These are phyloP conservation scores for Aquilaria yunnanensis DNA, from an alignment of 345 rosid species.

Conservation along the genomic window DNA sequence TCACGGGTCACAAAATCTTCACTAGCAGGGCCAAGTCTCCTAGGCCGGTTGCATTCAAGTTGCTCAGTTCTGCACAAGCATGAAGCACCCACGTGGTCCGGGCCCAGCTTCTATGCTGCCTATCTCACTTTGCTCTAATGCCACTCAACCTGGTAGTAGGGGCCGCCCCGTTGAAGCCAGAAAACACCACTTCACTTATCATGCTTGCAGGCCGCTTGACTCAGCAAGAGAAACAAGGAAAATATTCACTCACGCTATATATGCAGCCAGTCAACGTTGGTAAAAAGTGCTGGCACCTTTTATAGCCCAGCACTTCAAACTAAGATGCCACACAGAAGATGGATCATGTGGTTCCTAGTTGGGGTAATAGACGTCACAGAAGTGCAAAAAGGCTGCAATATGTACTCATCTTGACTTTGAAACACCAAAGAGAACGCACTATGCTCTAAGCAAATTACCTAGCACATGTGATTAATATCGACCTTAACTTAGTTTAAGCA, in stretches of 20 bases:
- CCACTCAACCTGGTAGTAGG: constrained; percentile 49
- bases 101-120: constrained; percentile 1
- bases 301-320: constrained; percentile 7
- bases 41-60: too few relatives aligned
- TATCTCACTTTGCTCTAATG: constrained; percentile 19
- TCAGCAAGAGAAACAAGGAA: constrained; percentile 9
- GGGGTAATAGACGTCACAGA: constrained; percentile 11
- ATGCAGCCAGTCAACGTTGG: constrained; percentile 3
- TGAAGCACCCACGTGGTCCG: constrained; percentile 28
- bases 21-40: background rate
- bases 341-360: constrained; percentile 13
- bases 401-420: too few relatives aligned
- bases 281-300: too few relatives aligned
- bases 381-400: constrained; percentile 15
- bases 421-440: constrained; percentile 18
- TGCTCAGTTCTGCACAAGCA: constrained; percentile 20
- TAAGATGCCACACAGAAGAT: constrained; percentile 6
- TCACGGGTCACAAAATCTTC: constrained; percentile 12
- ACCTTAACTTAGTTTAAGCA: constrained; percentile 3
- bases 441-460: constrained; percentile 16
- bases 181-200: constrained; percentile 19
- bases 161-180: constrained; percentile 37
- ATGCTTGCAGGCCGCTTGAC: background rate
- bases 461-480: constrained; percentile 16
- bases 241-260: constrained; percentile 5